Evolutionary conservation across 257 asterid species (phyloP).

Genomic region (Nicotiana undulata): DNA sequence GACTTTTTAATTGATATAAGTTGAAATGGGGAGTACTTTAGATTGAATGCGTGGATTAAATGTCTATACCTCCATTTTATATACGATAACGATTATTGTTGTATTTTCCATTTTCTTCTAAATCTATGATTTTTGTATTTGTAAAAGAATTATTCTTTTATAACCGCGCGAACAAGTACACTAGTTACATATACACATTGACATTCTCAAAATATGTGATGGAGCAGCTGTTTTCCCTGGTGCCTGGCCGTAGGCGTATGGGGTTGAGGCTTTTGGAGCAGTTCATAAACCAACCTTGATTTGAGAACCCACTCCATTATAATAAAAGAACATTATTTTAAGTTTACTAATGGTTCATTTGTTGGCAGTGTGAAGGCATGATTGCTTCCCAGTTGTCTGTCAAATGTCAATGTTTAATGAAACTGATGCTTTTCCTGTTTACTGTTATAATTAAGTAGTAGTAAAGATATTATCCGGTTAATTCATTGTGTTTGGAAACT

Average conservation of each 20-base stretch:
- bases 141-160: no score
- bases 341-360: neutral
- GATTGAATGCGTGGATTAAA: no score
- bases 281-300: neutral
- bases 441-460: neutral
- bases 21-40: no score
- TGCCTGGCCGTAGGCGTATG: neutral
- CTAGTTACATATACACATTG: neutral
- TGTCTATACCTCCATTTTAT: no score
- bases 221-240: neutral
- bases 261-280: neutral
- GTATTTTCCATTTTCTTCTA: no score
- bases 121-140: no score
- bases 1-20: no score
- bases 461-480: neutral
- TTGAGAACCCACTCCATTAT: neutral
- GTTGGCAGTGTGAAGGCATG: neutral
- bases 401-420: neutral
- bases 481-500: neutral
- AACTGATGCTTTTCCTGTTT: neutral
- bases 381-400: neutral
- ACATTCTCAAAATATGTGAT: neutral
- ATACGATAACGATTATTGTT: no score
- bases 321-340: neutral
- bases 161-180: no score